Evolutionary conservation across 805 yeast species (phyloP), one percentile per base, ranked within the genome.

Genomic region (Metschnikowia aberdeeniae): DNA sequence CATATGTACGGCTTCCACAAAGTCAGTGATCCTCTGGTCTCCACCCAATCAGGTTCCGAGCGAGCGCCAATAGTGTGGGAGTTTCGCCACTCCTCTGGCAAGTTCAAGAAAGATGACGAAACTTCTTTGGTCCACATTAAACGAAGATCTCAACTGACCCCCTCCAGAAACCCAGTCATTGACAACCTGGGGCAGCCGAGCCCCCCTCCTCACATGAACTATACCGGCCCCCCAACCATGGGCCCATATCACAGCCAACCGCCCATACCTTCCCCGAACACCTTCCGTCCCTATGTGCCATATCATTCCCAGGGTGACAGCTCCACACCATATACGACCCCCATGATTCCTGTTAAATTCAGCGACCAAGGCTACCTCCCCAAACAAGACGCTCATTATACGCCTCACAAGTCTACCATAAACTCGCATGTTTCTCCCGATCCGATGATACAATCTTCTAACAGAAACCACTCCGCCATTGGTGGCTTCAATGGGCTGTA

Each of bases 1-100:
- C 96, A 92, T 70, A 92, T 90, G 97, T 89, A 89, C 62, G 97
- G 97, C 1, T 89, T 90, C 69, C 97, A 90, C 64, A 89, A 90
- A 67, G 82, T 86, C 7, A 77, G 68, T 49, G 81, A 77, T 48
- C 72, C 71, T 8, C 56, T 39, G 35, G 35, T 34, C 29, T 41
- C 34, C 40, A 44, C 43, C 11, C 46, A 41, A 22, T 34, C 33
- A 22, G 30, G 35, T 24, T 30, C 29, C 5, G 57, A 52, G 42
- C 57, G 57, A 35, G 64, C 60, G 34, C 55, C 64, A 6, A 68
- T 73, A 8, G 64, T 77, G 4, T 78, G 82, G 82, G 82, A 78
- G 55, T 78, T 78, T 60, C 74, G 77, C 48, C 83, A 78, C 50
- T 63, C 72, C 37, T 61, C 70, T 35, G 81, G 81, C 3, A 72